Percentiles rank a stretch among this genome's conserved stretches.
These are phyloP conservation scores for Chlorella sp. DNA, from an alignment of 139 green algal genomes.

Conservation along the genomic window DNA sequence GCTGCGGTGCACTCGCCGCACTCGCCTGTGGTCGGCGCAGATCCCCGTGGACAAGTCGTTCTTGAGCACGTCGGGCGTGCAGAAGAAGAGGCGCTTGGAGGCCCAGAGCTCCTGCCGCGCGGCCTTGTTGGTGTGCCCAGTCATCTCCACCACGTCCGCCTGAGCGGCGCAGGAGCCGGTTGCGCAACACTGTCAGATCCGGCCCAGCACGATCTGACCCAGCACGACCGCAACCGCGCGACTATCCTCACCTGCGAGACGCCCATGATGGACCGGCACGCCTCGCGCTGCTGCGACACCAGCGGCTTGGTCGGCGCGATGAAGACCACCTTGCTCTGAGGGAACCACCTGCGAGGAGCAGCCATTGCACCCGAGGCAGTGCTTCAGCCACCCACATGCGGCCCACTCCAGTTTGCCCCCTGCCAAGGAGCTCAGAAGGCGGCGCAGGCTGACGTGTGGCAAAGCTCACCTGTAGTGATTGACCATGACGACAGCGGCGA, in stretches of 20 bases:
- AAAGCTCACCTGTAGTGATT: constrained; percentile 86
- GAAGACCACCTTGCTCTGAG: constrained; percentile 88
- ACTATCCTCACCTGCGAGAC: constrained; percentile 51
- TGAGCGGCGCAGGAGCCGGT: background rate
- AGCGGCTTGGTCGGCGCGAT: constrained; percentile 87
- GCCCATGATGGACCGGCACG: constrained; percentile 69
- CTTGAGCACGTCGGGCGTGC: constrained; percentile 81
- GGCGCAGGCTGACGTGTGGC: too few relatives aligned
- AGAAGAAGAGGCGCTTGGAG: constrained; percentile 78
- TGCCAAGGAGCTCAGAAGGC: too few relatives aligned
- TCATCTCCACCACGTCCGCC: constrained; percentile 16
- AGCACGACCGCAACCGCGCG: too few relatives aligned
- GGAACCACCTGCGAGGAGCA: constrained; percentile 39
- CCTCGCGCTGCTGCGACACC: constrained; percentile 86
- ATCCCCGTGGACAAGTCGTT: constrained; percentile 77
- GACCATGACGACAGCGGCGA: constrained; percentile 87
- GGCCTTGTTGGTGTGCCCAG: constrained; percentile 2
- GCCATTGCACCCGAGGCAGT: too few relatives aligned
- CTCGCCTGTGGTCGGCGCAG: constrained; percentile 15
- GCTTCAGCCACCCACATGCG: too few relatives aligned
- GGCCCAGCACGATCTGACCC: too few relatives aligned
- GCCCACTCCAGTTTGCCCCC: too few relatives aligned
- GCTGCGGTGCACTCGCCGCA: too few relatives aligned
- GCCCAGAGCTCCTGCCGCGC: constrained; percentile 25
- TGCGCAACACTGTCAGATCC: too few relatives aligned